Evolutionary conservation across 495 filamentous ascomycete species (phyloP), one percentile per base, ranked within the genome.

Genomic region (Amorphotheca resinae): DNA sequence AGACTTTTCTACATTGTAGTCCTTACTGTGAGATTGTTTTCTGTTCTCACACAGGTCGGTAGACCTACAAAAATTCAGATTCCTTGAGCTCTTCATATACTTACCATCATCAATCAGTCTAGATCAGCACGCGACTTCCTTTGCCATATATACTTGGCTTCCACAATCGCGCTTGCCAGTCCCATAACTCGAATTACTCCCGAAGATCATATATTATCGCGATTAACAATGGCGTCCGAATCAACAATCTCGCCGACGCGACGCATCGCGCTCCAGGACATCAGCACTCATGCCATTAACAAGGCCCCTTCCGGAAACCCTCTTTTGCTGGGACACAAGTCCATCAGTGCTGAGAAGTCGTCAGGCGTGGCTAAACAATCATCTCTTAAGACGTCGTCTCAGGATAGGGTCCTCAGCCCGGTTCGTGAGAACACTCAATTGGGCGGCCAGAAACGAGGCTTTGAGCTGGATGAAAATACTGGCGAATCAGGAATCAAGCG

Each of bases 211-310:
- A n/a, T n/a, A n/a, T n/a, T n/a, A 14, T 32, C 15, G 15, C 15
- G 28, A 32, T 32, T 32, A 5, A 44, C 41, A 26, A 54, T 50
- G 51, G 44, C 39, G 9, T 44, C 59, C 31, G 18, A 28, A 40
- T 28, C 25, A 11, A n/a, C 38, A 28, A 56, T 59, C 32, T 64
- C 65, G 1, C 48, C 42, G 41, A 65, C 66, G 42, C 58, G 68
- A 58, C 67, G 67, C 62, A 9, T 15, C 22, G 67, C 59, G 38
- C 64, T 72, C 25, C 25, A 28, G 25, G 25, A 28, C 25, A 28
- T 28, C 11, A 62, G 52, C 20, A 50, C 57, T 0, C 47, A 67
- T 11, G 59, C 69, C 48, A 59, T 56, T 30, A 71, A 71, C 55
- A 53, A 62, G 26, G 14, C 49, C 34, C 34, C 33, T 35, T 16